phyloP scores from a whole-genome alignment of 306 rosid genomes.

The Adenanthera pavonina region DNA sequence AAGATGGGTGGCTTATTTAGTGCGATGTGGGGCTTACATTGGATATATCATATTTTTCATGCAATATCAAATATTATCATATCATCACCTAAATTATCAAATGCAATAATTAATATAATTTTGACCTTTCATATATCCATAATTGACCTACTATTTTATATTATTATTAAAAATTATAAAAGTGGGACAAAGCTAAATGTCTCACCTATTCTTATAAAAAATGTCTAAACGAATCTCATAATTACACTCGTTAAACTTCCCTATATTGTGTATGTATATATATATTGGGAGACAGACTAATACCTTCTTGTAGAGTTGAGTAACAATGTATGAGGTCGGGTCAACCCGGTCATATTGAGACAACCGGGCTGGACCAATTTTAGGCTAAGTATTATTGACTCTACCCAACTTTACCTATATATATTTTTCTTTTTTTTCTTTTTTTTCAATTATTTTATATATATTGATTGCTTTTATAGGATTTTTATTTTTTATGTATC shows the following conservation, averaged over 20 bases:
- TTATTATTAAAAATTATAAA: neutral
- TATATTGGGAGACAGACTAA: neutral
- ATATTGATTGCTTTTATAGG: too few species aligned
- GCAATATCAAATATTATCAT: constrained; percentile 3
- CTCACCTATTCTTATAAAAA: neutral
- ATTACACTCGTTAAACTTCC: neutral
- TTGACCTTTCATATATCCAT: neutral
- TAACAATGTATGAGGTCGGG: too few species aligned
- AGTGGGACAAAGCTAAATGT: constrained; percentile 5
- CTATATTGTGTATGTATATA: neutral
- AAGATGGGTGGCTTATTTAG: constrained; percentile 17
- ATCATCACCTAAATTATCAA: constrained; percentile 11
- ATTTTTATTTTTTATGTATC: too few species aligned
- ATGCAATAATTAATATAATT: neutral
- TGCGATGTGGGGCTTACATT: constrained; percentile 35
- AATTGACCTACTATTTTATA: constrained; percentile 8
- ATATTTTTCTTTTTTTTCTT: too few species aligned
- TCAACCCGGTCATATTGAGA: too few species aligned
- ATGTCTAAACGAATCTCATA: constrained; percentile 7
- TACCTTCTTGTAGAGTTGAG: neutral
- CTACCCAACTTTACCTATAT: too few species aligned
- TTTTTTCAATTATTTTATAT: too few species aligned
- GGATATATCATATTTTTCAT: neutral
- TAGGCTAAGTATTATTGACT: too few species aligned
- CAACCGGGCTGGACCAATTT: too few species aligned